Percentiles rank a stretch among this genome's conserved stretches.
Evolutionary conservation across 768 basidiomycete genomes (phyloP).

Genomic region (Nevesoporus exiguus): DNA sequence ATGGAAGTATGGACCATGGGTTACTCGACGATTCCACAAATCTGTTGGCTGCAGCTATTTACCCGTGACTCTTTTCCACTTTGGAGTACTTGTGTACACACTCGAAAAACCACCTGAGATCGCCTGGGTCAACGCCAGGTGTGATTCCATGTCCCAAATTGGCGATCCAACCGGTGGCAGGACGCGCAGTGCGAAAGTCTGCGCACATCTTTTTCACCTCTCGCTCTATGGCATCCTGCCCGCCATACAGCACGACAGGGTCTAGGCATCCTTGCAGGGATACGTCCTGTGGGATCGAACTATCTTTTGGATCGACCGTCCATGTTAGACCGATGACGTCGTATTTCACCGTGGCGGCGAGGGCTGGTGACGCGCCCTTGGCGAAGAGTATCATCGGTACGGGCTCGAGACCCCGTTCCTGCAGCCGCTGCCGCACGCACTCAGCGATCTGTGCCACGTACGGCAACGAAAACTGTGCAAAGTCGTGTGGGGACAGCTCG

Average conservation of each 20-base stretch:
- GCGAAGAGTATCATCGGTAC: conserved; percentile 91
- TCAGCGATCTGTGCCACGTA: conserved; percentile 68
- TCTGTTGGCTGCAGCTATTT: background rate
- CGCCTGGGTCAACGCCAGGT: conserved; percentile 91
- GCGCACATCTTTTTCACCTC: conserved; percentile 81
- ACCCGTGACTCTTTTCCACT: background rate
- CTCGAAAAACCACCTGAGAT: conserved; percentile 87
- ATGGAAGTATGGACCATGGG: conserved; percentile 9
- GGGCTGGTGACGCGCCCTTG: conserved; percentile 84
- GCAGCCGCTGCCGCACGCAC: conserved; percentile 60
- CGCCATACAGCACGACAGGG: conserved; percentile 82
- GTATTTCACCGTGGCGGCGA: conserved; percentile 70
- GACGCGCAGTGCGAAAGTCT: conserved; percentile 58
- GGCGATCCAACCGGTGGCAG: conserved; percentile 82
- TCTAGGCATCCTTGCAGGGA: conserved; percentile 93
- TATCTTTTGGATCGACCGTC: conserved; percentile 72
- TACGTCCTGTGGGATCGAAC: conserved; percentile 56
- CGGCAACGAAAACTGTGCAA: conserved; percentile 78
- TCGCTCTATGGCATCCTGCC: conserved; percentile 77
- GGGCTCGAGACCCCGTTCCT: conserved; percentile 46
- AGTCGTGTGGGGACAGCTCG: conserved; percentile 88
- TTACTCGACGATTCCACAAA: background rate
- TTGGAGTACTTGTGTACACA: conserved; percentile 82
- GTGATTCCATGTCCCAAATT: conserved; percentile 98
- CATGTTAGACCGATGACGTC: conserved; percentile 91